Evolutionary conservation across 495 filamentous ascomycete genomes (phyloP).

Genomic region (Jackrogersella minutella): DNA sequence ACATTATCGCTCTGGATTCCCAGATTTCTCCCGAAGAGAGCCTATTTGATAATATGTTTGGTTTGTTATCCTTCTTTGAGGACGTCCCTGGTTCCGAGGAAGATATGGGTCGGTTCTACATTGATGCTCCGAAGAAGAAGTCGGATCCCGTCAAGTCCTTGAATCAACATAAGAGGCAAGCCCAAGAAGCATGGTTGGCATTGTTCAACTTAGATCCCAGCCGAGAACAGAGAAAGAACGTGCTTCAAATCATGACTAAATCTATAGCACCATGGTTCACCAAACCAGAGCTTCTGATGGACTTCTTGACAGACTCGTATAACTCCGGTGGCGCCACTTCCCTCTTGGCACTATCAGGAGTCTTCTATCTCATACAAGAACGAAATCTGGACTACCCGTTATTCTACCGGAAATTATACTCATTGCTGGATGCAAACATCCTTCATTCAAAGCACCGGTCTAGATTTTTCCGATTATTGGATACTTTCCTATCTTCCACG

Average conservation of each 20-base stretch:
- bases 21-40: constrained; percentile 51
- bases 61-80: constrained; percentile 71
- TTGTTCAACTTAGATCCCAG: constrained; percentile 72
- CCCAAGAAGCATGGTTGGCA: constrained; percentile 85
- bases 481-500: constrained; percentile 89
- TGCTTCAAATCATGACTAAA: constrained; percentile 75
- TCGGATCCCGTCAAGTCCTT: constrained; percentile 62
- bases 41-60: constrained; percentile 63
- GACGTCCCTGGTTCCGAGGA: constrained; percentile 67
- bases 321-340: constrained; percentile 84
- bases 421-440: constrained; percentile 81
- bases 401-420: constrained; percentile 95
- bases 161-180: constrained; percentile 71
- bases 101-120: constrained; percentile 72
- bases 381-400: constrained; percentile 95
- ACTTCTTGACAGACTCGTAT: constrained; percentile 94
- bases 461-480: constrained; percentile 89
- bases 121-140: constrained; percentile 59
- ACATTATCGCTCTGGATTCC: constrained; percentile 47
- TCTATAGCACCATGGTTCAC: constrained; percentile 88
- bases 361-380: constrained; percentile 93
- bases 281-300: constrained; percentile 89
- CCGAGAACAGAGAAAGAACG: constrained; percentile 77
- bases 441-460: constrained; percentile 94
- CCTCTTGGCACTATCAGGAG: constrained; percentile 86